Evolutionary conservation across 495 filamentous ascomycete genomes (phyloP), one percentile per base, ranked within the genome.

Genomic region (Bathelium albidoporum): DNA sequence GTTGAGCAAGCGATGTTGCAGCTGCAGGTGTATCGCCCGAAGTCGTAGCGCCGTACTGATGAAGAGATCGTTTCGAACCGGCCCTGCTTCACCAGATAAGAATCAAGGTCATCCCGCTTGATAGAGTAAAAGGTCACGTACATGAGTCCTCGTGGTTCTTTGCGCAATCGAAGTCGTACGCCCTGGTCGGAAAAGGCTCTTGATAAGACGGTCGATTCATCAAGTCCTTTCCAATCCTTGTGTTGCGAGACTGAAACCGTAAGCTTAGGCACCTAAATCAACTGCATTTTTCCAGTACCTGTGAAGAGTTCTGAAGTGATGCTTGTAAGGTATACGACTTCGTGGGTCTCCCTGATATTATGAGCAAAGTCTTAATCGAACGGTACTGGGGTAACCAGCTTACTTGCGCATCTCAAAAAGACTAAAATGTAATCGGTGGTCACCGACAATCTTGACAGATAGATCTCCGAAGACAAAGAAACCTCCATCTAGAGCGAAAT

Each of bases 401-500:
- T 73, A 89, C 87, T 86, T 86, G 62, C 79, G 77, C 79, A 95
- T 87, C 74, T 96, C 91, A 70, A 89, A 93, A 29, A 98, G 81
- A 62, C 84, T 90, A 72, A 98, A 97, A 44, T 88, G 85, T 65
- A 97, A 78, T 29, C 89, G 79, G 66, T 85, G 95, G 4, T 81
- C 81, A 28, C 94, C 94, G 66, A 90, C 88, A 22, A 88, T 79
- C 72, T 89, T 87, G 29, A 95, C 84, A 0, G 93, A 96, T 20
- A 98, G 77, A 73, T 98, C 94, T 5, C 89, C 89, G 75, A 96
- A 97, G n/a, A 97, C 89, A 65, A 98, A 97, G 78, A 95, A 98
- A 1, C 89, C 91, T 14, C 91, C 92, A 80, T 97, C 93, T 82
- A 20, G 49, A 55, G 61, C 43, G 52, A 28, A 28, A n/a, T n/a